These are phyloP conservation scores for Trichoderma sp. DNA, from an alignment of 2,329 filamentous ascomycete species.

Conservation along the genomic window DNA sequence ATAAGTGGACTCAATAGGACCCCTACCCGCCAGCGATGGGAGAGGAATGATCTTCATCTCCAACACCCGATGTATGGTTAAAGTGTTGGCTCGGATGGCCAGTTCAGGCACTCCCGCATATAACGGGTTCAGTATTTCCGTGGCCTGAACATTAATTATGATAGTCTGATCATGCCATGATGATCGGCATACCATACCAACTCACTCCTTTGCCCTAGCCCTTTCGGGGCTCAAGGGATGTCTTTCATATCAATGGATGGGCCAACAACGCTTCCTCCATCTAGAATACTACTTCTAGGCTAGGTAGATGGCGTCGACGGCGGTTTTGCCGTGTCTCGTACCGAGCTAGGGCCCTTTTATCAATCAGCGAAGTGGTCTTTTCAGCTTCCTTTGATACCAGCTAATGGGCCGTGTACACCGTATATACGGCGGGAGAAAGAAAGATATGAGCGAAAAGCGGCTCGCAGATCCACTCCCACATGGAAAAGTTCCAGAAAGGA, in stretches of 20 bases:
- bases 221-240: neutral
- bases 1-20: neutral
- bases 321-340: neutral
- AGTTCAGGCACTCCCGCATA: constrained; percentile 7
- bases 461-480: constrained; percentile 1
- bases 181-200: constrained; percentile 11
- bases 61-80: neutral
- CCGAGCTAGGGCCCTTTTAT: neutral
- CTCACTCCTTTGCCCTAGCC: neutral
- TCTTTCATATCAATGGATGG: neutral
- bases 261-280: neutral
- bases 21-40: neutral
- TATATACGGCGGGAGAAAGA: neutral
- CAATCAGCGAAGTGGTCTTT: neutral
- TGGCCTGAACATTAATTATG: neutral
- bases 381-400: neutral
- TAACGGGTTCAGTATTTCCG: neutral
- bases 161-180: constrained; percentile 3
- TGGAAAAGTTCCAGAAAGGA: neutral
- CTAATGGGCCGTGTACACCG: neutral
- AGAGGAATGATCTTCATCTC: neutral
- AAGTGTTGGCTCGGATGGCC: neutral
- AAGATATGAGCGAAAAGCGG: neutral
- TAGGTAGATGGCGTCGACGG: neutral
- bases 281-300: neutral